Evolutionary conservation across 805 yeast species (phyloP).

Genomic region (Wickerhamomyces silvicola): DNA sequence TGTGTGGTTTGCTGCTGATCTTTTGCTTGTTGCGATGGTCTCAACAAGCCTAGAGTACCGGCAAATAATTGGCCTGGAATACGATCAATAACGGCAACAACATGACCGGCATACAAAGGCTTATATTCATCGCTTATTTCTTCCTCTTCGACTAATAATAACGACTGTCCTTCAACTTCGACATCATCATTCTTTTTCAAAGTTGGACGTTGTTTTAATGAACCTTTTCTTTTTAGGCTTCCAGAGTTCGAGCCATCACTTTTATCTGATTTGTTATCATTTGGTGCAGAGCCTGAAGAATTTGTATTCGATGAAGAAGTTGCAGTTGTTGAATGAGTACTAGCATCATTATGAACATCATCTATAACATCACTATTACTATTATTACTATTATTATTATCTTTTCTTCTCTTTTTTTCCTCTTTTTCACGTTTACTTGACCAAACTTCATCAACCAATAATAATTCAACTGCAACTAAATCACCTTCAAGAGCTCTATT

Average conservation of each 20-base stretch:
- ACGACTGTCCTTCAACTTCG: slow-evolving; percentile 96
- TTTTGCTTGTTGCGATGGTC: slow-evolving; percentile 81
- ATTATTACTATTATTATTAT: slow-evolving; percentile 32
- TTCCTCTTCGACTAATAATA: slow-evolving; percentile 88
- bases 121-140: slow-evolving; percentile 88
- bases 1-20: slow-evolving; percentile 14
- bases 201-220: slow-evolving; percentile 90
- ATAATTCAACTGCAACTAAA: slow-evolving; percentile 88
- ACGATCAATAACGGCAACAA: slow-evolving; percentile 95
- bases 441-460: slow-evolving; percentile 98
- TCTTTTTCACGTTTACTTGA: slow-evolving; percentile 93
- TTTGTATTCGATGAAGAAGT: slow-evolving; percentile 12
- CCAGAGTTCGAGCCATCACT: slow-evolving; percentile 28
- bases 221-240: slow-evolving; percentile 71
- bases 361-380: slow-evolving; percentile 59
- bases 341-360: slow-evolving; percentile 77
- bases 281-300: slow-evolving; percentile 12
- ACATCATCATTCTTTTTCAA: slow-evolving; percentile 98
- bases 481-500: slow-evolving; percentile 97
- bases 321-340: slow-evolving; percentile 40
- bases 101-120: slow-evolving; percentile 96
- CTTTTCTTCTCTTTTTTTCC: slow-evolving; percentile 90
- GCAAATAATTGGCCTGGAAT: slow-evolving; percentile 95
- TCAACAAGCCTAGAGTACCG: slow-evolving; percentile 86
- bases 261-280: slow-evolving; percentile 18